Conservation (phyloP, 1,284 basidiomycete genomes). For the Ceratobasidium sp. region DNA sequence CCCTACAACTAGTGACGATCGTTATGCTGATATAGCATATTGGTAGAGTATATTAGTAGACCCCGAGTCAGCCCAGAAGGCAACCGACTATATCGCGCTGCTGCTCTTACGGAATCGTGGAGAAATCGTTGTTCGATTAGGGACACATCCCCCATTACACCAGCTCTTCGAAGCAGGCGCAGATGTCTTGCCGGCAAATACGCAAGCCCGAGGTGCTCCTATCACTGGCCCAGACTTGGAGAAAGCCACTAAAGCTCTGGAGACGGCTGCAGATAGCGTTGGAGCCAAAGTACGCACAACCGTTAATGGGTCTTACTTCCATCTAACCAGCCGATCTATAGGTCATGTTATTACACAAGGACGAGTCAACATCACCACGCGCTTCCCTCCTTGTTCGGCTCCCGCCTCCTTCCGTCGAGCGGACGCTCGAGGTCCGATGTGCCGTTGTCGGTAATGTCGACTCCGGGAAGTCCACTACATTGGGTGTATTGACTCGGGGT, state of each 20-base stretch:
- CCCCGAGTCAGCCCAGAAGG: slow-evolving; percentile 1
- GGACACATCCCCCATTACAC: slow-evolving; percentile 40
- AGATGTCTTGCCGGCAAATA: slow-evolving; percentile 2
- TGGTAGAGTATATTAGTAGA: slow-evolving; percentile 9
- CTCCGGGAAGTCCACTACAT: slow-evolving; percentile 90
- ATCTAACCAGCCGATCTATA: slow-evolving; percentile 3
- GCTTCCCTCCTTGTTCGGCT: slow-evolving; percentile 68
- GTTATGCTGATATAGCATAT: not conserved
- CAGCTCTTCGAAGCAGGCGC: slow-evolving; percentile 18
- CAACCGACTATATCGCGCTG: slow-evolving; percentile 34
- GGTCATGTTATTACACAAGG: slow-evolving; percentile 18
- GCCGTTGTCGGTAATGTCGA: slow-evolving; percentile 91
- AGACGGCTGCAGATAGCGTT: slow-evolving; percentile 44
- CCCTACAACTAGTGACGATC: no score
- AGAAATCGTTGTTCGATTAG: slow-evolving; percentile 41
- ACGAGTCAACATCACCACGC: slow-evolving; percentile 56
- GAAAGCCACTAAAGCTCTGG: slow-evolving; percentile 52
- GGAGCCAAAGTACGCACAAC: slow-evolving; percentile 46
- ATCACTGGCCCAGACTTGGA: slow-evolving; percentile 71
- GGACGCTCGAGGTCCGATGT: slow-evolving; percentile 88
- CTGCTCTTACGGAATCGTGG: slow-evolving; percentile 39
- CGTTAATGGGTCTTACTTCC: slow-evolving; percentile 38
- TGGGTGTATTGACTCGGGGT: slow-evolving; percentile 86
- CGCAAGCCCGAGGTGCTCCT: slow-evolving; percentile 48
- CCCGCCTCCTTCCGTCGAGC: slow-evolving; percentile 72